Percentiles rank a stretch among this genome's conserved stretches.
Evolutionary conservation across 2,329 filamentous ascomycete genomes (phyloP).

Genomic region (Colletotrichum tropicicola): DNA sequence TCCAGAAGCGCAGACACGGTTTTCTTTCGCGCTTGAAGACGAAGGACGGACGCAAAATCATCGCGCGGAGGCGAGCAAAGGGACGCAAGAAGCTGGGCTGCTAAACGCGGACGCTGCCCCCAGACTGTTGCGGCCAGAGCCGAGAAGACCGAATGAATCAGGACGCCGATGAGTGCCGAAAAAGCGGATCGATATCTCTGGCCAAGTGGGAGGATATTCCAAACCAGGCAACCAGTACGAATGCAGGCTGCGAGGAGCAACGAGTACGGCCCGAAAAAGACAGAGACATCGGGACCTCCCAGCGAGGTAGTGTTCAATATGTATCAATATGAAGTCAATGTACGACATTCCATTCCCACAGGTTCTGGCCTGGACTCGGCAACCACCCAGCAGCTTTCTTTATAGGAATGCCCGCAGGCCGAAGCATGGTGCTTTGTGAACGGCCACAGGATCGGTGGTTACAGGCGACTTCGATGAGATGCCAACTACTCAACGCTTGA

Average conservation of each 20-base stretch:
- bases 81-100: conserved; percentile 53
- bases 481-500: too few relatives aligned
- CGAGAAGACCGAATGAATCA: too few relatives aligned
- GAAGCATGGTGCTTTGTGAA: too few relatives aligned
- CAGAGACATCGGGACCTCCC: background rate
- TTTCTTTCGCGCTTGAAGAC: conserved; percentile 62
- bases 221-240: background rate
- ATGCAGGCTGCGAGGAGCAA: background rate
- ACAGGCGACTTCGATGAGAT: too few relatives aligned
- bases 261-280: background rate
- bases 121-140: too few relatives aligned
- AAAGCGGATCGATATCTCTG: background rate
- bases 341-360: conserved; percentile 8
- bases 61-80: conserved; percentile 62
- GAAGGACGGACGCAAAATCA: conserved; percentile 60
- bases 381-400: background rate
- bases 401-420: too few relatives aligned
- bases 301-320: conserved; percentile 7
- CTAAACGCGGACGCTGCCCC: background rate
- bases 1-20: conserved; percentile 68
- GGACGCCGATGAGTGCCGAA: too few relatives aligned
- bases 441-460: too few relatives aligned
- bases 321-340: conserved; percentile 28
- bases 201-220: background rate
- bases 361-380: too few relatives aligned